A percentile compares a stretch with the other conserved stretches of the same genome.
These are phyloP conservation scores for Telfairia occidentalis DNA, from an alignment of 331 rosid genomes.

Conservation along the genomic window DNA sequence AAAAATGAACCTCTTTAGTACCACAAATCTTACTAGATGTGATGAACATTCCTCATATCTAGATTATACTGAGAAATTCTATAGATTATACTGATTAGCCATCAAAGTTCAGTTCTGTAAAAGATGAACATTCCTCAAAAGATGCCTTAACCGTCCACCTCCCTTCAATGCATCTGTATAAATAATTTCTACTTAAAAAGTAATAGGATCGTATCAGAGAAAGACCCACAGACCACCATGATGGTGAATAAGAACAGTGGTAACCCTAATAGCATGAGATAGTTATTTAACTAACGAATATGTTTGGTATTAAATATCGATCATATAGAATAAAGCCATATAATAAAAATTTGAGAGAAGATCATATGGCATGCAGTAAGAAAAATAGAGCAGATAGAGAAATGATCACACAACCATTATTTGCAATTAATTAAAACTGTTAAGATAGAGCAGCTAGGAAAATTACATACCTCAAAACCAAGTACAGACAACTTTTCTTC, in stretches of 20 bases:
- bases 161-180: background rate
- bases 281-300: background rate
- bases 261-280: background rate
- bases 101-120: background rate
- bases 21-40: background rate
- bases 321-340: background rate
- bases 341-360: background rate
- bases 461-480: slow-evolving; percentile 58
- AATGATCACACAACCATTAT: background rate
- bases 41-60: no score
- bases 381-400: background rate
- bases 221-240: background rate
- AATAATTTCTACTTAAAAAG: background rate
- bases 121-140: background rate
- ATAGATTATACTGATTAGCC: background rate
- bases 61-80: no score
- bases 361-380: background rate
- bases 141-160: background rate
- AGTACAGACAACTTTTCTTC: slow-evolving; percentile 70
- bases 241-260: background rate
- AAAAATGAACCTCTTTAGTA: background rate
- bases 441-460: background rate
- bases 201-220: background rate
- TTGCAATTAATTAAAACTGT: background rate
- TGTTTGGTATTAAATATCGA: background rate